Evolutionary conservation across 225 moss, liverwort and hornwort genomes (phyloP), one percentile per base, ranked within the genome.

Genomic region (Antitrichia curtipendula): DNA sequence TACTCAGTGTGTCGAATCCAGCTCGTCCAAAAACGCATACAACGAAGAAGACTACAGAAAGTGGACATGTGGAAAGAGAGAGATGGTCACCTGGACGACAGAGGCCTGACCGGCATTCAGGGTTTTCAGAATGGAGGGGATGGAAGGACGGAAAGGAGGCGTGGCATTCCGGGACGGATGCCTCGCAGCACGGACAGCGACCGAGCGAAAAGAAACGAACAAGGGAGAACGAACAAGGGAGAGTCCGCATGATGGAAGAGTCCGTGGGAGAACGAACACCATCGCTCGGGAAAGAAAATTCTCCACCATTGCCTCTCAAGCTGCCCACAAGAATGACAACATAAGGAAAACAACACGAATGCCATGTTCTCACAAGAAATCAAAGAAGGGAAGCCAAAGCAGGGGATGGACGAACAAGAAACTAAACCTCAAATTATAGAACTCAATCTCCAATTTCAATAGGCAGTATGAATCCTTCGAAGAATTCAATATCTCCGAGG

Each of bases 81-180:
- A 89, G 75, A 52, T 49, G 50, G 72, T 65, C 78, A 92, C 92
- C 92, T 92, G 90, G 56, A 92, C 90, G 75, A 90, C 89, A 78
- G 92, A 89, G 72, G 61, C 60, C 59, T 90, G 89, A 60, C 82
- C 85, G 56, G 92, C 73, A 85, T 81, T 85, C 87, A 92, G 28
- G 29, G 47, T 61, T 82, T 90, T 90, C 73, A 92, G 50, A 68
- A 92, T 87, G 49, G 54, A 78, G 61, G 89, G 85, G 62, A 92
- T 85, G 41, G 87, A 74, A 89, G 90, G 87, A 49, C 89, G 90
- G 75, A 74, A 70, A 82, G 24, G 64, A 81, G 89, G 85, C 78
- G 28, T 65, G 66, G 78, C 65, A 79, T 86, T 86, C 56, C 52
- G 86, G 18, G 82, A 86, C 49, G 54, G 9, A 81, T 61, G 87